Evolutionary conservation across 1,284 basidiomycete genomes (phyloP).

Genomic region (Porphyrellus sp.): DNA sequence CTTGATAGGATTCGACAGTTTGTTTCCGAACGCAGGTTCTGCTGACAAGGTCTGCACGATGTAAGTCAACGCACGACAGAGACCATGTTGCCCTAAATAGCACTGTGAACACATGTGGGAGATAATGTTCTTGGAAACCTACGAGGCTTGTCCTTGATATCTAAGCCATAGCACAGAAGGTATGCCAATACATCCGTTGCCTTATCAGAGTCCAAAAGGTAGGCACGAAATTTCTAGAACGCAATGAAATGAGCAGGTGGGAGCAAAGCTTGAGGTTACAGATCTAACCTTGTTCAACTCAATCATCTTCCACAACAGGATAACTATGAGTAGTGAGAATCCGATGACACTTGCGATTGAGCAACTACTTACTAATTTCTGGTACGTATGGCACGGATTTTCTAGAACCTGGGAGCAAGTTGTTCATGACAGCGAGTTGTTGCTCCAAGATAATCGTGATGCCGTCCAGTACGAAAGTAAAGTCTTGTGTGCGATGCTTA

Average conservation of each 20-base stretch:
- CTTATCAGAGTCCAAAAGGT: slow-evolving; percentile 76
- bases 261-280: background rate
- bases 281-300: slow-evolving; percentile 81
- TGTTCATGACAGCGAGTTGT: slow-evolving; percentile 70
- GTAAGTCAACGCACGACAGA: slow-evolving; percentile 87
- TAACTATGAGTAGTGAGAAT: slow-evolving; percentile 45
- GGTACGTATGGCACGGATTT: slow-evolving; percentile 78
- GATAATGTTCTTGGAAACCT: slow-evolving; percentile 29
- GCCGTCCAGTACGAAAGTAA: slow-evolving; percentile 77
- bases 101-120: slow-evolving; percentile 16
- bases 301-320: slow-evolving; percentile 87
- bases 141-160: slow-evolving; percentile 90
- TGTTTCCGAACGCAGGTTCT: slow-evolving; percentile 71
- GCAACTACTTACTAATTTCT: slow-evolving; percentile 63
- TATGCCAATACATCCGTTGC: slow-evolving; percentile 74
- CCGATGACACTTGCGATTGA: slow-evolving; percentile 3
- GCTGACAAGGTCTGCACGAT: slow-evolving; percentile 90
- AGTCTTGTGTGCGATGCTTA: slow-evolving; percentile 86
- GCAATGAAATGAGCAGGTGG: slow-evolving; percentile 4
- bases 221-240: slow-evolving; percentile 78
- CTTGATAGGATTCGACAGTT: slow-evolving; percentile 61
- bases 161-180: slow-evolving; percentile 75
- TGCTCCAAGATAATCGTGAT: slow-evolving; percentile 69
- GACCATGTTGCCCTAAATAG: slow-evolving; percentile 76
- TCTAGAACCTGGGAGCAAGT: slow-evolving; percentile 77